phyloP scores from a whole-genome alignment of 2,329 filamentous ascomycete genomes.

The Hypomyces perniciosus region DNA sequence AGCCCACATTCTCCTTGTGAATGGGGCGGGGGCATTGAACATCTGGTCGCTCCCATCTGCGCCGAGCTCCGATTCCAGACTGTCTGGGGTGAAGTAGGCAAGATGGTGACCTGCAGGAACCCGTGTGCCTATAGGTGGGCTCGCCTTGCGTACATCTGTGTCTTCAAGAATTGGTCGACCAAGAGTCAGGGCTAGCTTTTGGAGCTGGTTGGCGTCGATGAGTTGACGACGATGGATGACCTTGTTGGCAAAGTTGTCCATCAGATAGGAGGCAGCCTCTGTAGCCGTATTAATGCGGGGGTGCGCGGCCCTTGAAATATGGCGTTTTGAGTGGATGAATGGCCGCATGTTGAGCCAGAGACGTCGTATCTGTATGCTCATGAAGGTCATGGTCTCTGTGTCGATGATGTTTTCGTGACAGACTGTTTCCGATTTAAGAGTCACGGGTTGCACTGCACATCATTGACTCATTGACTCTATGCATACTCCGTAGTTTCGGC shows the following conservation, averaged over 20 bases:
- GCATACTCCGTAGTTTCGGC: too few species aligned
- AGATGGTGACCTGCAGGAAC: constrained; percentile 57
- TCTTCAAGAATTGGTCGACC: constrained; percentile 39
- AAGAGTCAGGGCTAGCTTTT: constrained; percentile 55
- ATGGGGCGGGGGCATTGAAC: constrained; percentile 54
- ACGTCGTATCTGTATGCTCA: not conserved
- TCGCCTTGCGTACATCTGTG: constrained; percentile 28
- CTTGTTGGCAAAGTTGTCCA: constrained; percentile 24
- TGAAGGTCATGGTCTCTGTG: not conserved
- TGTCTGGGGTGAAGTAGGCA: constrained; percentile 56
- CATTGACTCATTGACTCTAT: too few species aligned
- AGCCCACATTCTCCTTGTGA: constrained; percentile 63
- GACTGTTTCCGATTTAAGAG: too few species aligned
- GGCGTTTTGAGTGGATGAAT: not conserved
- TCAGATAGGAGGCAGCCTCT: constrained; percentile 28
- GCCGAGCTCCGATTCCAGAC: constrained; percentile 49
- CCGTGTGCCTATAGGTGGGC: constrained; percentile 34
- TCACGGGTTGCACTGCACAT: too few species aligned
- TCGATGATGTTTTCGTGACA: not conserved
- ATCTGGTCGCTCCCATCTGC: constrained; percentile 54
- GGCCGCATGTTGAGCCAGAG: not conserved
- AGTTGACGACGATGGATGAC: constrained; percentile 35
- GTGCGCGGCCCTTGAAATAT: constrained; percentile 8
- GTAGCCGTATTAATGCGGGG: constrained; percentile 16
- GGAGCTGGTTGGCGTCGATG: constrained; percentile 58